Base-by-base conservation (phyloP, 1,284 basidiomycete genomes). In the Ceratobasidium sp. region DNA sequence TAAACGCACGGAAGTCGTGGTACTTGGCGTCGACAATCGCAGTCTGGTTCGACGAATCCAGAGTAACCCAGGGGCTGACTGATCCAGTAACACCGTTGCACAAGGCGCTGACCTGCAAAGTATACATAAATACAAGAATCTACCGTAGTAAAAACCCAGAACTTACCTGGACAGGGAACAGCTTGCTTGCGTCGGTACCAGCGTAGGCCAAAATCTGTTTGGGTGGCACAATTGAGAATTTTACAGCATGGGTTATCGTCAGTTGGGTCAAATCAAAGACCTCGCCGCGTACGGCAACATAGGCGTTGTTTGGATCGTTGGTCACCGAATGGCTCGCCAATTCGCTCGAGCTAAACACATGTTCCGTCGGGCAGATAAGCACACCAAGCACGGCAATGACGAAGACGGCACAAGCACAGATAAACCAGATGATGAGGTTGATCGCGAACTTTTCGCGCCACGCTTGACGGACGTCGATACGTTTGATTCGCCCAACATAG, bases 381-480 rank as follows among this genome's bases (percentile, higher is more conserved):
- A 87, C 83, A 34, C 94, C 95, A 39, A 99, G 85, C 58, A 97
- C 82, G 10, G 93, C 94, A 77, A 99, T 97, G 78, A 99, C 92
- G 80, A 99, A 99, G 72, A 97, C 86, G 2, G 95, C 91, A 77
- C 88, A 89, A 26, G 81, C 89, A 78, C 96, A 98, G 65, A 94
- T 85, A 79, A 98, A 91, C 96, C 96, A 98, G 78, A 99, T 98
- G 81, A 98, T 86, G 74, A 97, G 82, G 82, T 99, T 98, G 80
- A 98, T 88, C 2, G 96, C 93, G 0, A 99, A 85, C 83, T 98
- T 99, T 82, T 99, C 97, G 76, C 96, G 85, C 97, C 96, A 98
- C 0, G 97, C 97, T 82, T 98, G 96, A 52, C 92, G 90, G 48
- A 99, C 87, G 78, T 99, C 97, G 74, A 92, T 82, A 12, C 96